phyloP scores from a whole-genome alignment of 768 basidiomycete genomes.

The Trametes sanguinea region DNA sequence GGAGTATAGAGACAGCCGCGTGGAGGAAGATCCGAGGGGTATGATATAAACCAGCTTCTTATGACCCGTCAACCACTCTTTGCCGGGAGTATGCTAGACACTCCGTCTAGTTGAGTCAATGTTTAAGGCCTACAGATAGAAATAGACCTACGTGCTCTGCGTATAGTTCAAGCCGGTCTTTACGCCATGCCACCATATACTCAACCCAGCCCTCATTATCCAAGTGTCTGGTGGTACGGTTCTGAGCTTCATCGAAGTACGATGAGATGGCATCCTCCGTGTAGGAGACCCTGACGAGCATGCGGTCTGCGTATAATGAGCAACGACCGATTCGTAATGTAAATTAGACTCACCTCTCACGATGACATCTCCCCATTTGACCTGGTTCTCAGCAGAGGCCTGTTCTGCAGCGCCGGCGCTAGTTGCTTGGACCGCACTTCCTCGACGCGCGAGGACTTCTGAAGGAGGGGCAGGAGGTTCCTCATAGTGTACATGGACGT shows the following conservation, averaged over 20 bases:
- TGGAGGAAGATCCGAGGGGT: conserved; percentile 62
- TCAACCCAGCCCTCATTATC: conserved; percentile 74
- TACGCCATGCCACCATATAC: conserved; percentile 85
- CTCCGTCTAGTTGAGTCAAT: no score
- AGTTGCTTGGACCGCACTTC: conserved; percentile 55
- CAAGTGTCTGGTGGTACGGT: conserved; percentile 63
- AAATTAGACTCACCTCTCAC: conserved; percentile 63
- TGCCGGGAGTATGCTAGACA: conserved; percentile 58
- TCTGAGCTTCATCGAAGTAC: conserved; percentile 65
- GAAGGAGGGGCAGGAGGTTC: conserved; percentile 53
- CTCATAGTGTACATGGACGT: conserved; percentile 31
- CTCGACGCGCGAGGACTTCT: conserved; percentile 66
- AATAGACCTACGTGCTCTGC: conserved; percentile 68
- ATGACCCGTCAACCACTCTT: conserved; percentile 66
- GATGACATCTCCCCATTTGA: conserved; percentile 55
- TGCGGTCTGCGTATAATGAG: conserved; percentile 62
- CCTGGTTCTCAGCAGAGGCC: conserved; percentile 19
- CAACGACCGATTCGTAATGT: neutral
- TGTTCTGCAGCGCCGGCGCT: conserved; percentile 61
- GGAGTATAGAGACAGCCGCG: conserved; percentile 83
- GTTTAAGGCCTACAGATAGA: conserved; percentile 57
- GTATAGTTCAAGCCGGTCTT: conserved; percentile 78
- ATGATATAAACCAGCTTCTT: conserved; percentile 81
- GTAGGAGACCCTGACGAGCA: conserved; percentile 80
- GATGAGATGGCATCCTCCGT: conserved; percentile 53